Evolutionary conservation across 176 grass and related monocot species (phyloP).

Genomic region (Rhynchospora pubera): DNA sequence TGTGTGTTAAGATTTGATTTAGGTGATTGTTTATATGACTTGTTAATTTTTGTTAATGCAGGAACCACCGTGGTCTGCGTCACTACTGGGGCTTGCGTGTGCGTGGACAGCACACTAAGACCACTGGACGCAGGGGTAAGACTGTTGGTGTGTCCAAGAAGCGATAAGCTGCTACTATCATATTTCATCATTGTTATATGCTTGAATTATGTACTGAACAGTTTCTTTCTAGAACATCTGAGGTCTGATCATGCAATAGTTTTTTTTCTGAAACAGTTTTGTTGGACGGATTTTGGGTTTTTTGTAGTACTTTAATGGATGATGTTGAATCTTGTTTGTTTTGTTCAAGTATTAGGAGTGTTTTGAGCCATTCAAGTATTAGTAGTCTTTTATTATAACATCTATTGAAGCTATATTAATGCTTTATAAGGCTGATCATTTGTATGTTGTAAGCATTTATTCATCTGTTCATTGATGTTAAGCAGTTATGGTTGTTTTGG

Average conservation of each 20-base stretch:
- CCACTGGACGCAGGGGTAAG: slow-evolving; percentile 88
- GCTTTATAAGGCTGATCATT: neutral
- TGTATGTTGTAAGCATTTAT: neutral
- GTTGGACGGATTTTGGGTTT: neutral
- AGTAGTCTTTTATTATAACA: no score
- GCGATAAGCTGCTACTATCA: slow-evolving; percentile 37
- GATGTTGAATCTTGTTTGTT: neutral
- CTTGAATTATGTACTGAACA: neutral
- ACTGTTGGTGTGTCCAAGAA: slow-evolving; percentile 99
- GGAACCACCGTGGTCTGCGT: slow-evolving; percentile 87
- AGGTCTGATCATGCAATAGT: neutral
- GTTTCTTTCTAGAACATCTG: neutral
- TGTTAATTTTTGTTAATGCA: slow-evolving; percentile 11
- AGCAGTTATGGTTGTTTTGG: no score
- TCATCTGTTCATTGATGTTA: no score
- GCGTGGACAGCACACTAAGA: slow-evolving; percentile 95
- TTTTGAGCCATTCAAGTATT: neutral
- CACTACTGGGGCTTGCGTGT: slow-evolving; percentile 97
- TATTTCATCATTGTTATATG: neutral
- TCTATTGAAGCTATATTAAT: neutral
- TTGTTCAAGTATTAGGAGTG: neutral
- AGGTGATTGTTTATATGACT: neutral
- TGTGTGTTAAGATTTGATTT: neutral
- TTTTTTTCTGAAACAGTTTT: neutral
- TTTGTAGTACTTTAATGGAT: neutral